These are phyloP conservation scores for Fusarium tricinctum DNA, from an alignment of 2,329 filamentous ascomycete species.

Conservation along the genomic window DNA sequence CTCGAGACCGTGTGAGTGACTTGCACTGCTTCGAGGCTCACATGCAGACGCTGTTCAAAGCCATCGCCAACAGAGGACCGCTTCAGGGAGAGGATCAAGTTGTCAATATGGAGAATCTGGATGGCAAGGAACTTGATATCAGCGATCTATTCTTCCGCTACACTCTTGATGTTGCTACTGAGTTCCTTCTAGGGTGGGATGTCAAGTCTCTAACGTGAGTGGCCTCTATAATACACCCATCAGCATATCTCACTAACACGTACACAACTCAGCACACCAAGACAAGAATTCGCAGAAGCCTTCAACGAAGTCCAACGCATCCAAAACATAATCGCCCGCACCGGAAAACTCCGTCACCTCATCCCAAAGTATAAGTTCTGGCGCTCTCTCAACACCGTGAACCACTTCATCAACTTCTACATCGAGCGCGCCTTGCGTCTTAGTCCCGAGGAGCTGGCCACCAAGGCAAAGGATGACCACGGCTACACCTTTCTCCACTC, in stretches of 20 bases:
- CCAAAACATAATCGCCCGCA: conserved; percentile 75
- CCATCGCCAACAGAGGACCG: conserved; percentile 71
- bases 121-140: conserved; percentile 76
- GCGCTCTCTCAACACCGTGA: conserved; percentile 74
- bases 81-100: conserved; percentile 72
- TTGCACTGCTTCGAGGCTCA: conserved; percentile 86
- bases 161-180: conserved; percentile 86
- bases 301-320: conserved; percentile 84
- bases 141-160: conserved; percentile 86
- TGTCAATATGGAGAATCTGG: conserved; percentile 73
- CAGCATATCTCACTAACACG: background rate
- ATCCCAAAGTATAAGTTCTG: conserved; percentile 77
- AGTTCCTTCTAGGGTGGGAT: conserved; percentile 85
- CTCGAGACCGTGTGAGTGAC: conserved; percentile 86
- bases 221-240: background rate
- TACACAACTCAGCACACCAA: conserved; percentile 61
- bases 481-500: conserved; percentile 90
- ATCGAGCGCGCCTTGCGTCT: conserved; percentile 81
- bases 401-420: conserved; percentile 82
- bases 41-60: conserved; percentile 77
- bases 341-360: conserved; percentile 72
- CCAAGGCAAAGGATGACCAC: conserved; percentile 78
- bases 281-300: conserved; percentile 80
- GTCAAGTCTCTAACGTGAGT: conserved; percentile 72
- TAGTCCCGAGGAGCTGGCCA: conserved; percentile 76